phyloP scores from a whole-genome alignment of 2,329 filamentous ascomycete genomes.

The Botrytis hyacinthi region DNA sequence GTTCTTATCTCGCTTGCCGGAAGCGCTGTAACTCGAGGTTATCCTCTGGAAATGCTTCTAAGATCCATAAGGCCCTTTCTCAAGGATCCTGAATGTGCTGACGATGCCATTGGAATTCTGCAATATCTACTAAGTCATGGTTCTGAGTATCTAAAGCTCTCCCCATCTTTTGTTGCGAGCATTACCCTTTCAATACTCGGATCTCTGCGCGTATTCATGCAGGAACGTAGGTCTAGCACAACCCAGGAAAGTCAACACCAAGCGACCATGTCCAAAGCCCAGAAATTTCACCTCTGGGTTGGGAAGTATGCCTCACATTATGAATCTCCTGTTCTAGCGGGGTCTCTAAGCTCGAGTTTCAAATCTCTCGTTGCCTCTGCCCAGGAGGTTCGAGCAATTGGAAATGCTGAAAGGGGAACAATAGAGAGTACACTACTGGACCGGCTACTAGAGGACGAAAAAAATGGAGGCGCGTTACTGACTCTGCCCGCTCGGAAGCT shows the following conservation, averaged over 20 bases:
- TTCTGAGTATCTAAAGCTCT: slow-evolving; percentile 57
- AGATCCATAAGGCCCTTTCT: slow-evolving; percentile 77
- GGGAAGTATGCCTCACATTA: slow-evolving; percentile 65
- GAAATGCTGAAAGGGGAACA: slow-evolving; percentile 66
- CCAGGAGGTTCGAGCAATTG: slow-evolving; percentile 62
- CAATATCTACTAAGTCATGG: slow-evolving; percentile 79
- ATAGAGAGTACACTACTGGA: slow-evolving; percentile 77
- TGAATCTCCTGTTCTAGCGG: slow-evolving; percentile 42
- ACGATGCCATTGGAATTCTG: slow-evolving; percentile 83
- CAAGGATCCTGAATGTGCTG: slow-evolving; percentile 80
- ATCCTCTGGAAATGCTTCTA: slow-evolving; percentile 87
- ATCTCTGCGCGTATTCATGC: slow-evolving; percentile 73
- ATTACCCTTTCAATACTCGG: slow-evolving; percentile 76
- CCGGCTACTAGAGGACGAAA: slow-evolving; percentile 75
- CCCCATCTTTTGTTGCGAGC: slow-evolving; percentile 76
- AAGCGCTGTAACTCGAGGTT: slow-evolving; percentile 67
- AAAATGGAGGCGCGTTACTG: slow-evolving; percentile 60
- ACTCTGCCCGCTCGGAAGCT: slow-evolving; percentile 67
- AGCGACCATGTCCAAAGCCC: slow-evolving; percentile 71
- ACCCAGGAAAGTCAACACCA: slow-evolving; percentile 82
- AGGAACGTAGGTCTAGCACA: slow-evolving; percentile 71
- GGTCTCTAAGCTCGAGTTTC: slow-evolving; percentile 56
- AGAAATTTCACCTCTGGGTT: slow-evolving; percentile 77
- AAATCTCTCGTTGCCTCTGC: slow-evolving; percentile 66
- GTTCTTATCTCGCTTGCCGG: slow-evolving; percentile 79